Percentiles rank a stretch among this genome's conserved stretches.
Evolutionary conservation across 495 filamentous ascomycete genomes (phyloP).

Genomic region (Penicillium samsonianum): DNA sequence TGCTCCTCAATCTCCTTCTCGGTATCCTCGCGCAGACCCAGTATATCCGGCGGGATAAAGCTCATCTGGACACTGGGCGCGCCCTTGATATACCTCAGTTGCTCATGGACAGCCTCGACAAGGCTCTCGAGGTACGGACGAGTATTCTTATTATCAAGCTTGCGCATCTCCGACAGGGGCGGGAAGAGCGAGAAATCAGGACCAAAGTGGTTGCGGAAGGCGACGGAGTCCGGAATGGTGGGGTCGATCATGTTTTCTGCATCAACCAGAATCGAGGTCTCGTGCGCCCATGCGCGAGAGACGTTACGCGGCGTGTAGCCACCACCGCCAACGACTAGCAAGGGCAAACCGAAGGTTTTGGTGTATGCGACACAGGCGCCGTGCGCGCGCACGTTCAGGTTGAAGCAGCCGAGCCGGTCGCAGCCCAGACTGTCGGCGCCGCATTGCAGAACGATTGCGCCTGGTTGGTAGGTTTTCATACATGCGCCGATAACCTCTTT

Average conservation of each 20-base stretch:
- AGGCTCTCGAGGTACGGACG: constrained; percentile 73
- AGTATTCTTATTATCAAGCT: constrained; percentile 77
- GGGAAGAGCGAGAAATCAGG: constrained; percentile 78
- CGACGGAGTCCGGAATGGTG: constrained; percentile 68
- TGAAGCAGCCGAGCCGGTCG: constrained; percentile 92
- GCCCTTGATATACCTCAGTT: constrained; percentile 79
- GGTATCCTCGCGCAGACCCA: constrained; percentile 72
- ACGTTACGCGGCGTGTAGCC: constrained; percentile 98
- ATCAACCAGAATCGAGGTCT: constrained; percentile 86
- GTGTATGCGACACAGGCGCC: constrained; percentile 87
- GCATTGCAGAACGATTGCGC: constrained; percentile 92
- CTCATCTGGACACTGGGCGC: constrained; percentile 87
- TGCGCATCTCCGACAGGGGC: constrained; percentile 65
- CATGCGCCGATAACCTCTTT: constrained; percentile 74
- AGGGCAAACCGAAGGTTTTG: constrained; percentile 72
- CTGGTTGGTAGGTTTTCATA: constrained; percentile 74
- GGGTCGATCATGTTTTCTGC: constrained; percentile 69
- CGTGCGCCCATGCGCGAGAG: constrained; percentile 92
- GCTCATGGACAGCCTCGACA: constrained; percentile 73
- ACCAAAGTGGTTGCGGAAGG: constrained; percentile 80
- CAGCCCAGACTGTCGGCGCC: constrained; percentile 94
- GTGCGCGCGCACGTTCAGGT: constrained; percentile 91
- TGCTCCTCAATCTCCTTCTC: constrained; percentile 78
- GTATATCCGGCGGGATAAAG: constrained; percentile 76
- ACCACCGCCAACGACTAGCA: constrained; percentile 90